These are phyloP conservation scores for Sarocladium strictum DNA, from an alignment of 2,329 filamentous ascomycete species.

Conservation along the genomic window DNA sequence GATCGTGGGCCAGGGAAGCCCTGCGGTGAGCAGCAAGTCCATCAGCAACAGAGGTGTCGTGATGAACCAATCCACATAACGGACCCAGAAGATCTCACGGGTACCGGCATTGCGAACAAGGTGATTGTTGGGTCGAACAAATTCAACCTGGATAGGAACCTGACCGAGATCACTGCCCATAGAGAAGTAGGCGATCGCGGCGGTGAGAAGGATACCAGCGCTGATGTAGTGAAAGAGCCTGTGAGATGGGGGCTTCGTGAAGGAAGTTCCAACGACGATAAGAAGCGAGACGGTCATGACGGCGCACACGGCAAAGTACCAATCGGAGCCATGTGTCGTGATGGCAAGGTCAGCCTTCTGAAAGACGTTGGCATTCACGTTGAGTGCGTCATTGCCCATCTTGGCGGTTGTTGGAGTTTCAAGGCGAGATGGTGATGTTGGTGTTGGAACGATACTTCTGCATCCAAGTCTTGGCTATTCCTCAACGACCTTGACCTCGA, in stretches of 20 bases:
- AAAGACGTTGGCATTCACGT: constrained; percentile 37
- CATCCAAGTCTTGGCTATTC: no score
- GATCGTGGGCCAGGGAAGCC: constrained; percentile 48
- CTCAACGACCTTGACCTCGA: no score
- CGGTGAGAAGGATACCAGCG: constrained; percentile 40
- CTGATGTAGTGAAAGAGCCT: constrained; percentile 52
- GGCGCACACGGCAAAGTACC: constrained; percentile 56
- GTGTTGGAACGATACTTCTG: no score
- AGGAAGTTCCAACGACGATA: constrained; percentile 43
- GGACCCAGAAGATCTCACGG: constrained; percentile 51
- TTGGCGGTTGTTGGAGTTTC: neutral
- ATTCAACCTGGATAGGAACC: constrained; percentile 46
- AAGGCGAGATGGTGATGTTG: no score
- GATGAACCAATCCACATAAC: constrained; percentile 49
- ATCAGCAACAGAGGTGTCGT: constrained; percentile 59
- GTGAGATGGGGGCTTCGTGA: constrained; percentile 48
- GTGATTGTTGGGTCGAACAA: constrained; percentile 27
- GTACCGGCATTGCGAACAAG: constrained; percentile 40
- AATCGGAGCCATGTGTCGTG: constrained; percentile 53
- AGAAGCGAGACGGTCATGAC: constrained; percentile 52
- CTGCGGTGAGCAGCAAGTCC: constrained; percentile 55
- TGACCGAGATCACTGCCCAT: constrained; percentile 46
- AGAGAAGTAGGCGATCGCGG: constrained; percentile 44
- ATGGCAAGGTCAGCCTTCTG: constrained; percentile 52
- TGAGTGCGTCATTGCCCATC: constrained; percentile 38